Base-by-base conservation (phyloP, 2,329 filamentous ascomycete species). In the Aspergillus glaucus region DNA sequence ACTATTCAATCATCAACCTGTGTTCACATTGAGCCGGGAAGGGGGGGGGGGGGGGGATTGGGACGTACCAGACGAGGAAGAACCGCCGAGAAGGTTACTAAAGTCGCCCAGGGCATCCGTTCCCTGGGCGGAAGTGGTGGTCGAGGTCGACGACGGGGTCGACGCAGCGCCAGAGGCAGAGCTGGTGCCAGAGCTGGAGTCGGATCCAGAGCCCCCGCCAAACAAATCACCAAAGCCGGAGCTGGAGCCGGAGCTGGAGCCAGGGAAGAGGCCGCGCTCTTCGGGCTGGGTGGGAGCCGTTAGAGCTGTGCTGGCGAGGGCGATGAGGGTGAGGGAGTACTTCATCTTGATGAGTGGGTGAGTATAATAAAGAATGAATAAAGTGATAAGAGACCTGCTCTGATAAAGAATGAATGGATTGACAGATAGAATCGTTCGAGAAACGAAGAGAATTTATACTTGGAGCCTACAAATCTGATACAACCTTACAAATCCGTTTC, bases 171-270 rank as follows among this genome's bases (percentile, higher is more conserved):
- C 26, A 4, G 26, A 30, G 3, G 26, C 26, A 12, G 26, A 30
- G 26, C 26, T 30, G 26, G 26, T 30, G 26, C 26, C 10, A 30
- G 26, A 30, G 26, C 26, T 30, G 26, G 26, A 36, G 34, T n/a
- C 34, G 19, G 15, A 40, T 17, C 37, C 37, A 10, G 37, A 40
- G 15, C 26, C 10, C 10, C 26, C 26, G 26, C 26, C 26, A 30
- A 30, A 30, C 26, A 30, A 5, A 10, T 30, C 10, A 37, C 19
- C 19, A 19, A 19, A 22, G 37, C 10, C 15, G 19, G 37, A 40
- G n/a, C n/a, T 8, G 5, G 34, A 17, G 6, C 8, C 34, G 15
- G 15, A 15, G 17, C 34, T 3, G 9, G 10, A 72, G 53, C 69
- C 70, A 7, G 37, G 37, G 37, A 40, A 40, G 17, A 21, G 17